Conservation (phyloP, 176 grass and related monocot genomes). For the Pharus latifolius region DNA sequence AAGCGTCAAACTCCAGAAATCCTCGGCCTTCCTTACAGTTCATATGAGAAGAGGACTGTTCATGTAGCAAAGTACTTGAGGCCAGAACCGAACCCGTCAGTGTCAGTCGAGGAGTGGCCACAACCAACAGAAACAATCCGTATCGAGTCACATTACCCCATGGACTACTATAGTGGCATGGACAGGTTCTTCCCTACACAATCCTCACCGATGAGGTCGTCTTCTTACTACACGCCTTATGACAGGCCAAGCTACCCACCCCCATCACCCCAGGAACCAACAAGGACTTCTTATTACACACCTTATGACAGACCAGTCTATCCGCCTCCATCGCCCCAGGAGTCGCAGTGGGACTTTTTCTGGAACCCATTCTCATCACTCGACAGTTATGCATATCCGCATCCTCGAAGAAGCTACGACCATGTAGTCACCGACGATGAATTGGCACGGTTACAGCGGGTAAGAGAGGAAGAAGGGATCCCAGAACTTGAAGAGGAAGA, state of each 20-base stretch:
- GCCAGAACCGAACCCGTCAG: slow-evolving; percentile 60
- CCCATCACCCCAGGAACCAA: slow-evolving; percentile 45
- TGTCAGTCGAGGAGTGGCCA: slow-evolving; percentile 67
- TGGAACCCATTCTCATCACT: slow-evolving; percentile 85
- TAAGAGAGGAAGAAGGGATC: slow-evolving; percentile 96
- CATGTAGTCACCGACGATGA: slow-evolving; percentile 71
- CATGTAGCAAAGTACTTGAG: slow-evolving; percentile 65
- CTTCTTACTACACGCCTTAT: slow-evolving; percentile 43
- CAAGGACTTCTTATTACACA: slow-evolving; percentile 42
- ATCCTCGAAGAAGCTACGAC: slow-evolving; percentile 41
- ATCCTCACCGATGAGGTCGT: slow-evolving; percentile 22
- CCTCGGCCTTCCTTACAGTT: slow-evolving; percentile 42
- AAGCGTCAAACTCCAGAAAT: slow-evolving; percentile 56
- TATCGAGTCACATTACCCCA: slow-evolving; percentile 62
- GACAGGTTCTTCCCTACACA: slow-evolving; percentile 27
- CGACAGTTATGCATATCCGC: slow-evolving; percentile 53
- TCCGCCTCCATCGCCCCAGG: slow-evolving; percentile 52
- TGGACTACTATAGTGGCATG: slow-evolving; percentile 26
- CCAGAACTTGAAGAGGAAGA: slow-evolving; percentile 94
- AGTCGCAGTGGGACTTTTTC: slow-evolving; percentile 78
- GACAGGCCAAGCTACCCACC: slow-evolving; percentile 39
- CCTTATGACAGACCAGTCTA: slow-evolving; percentile 47
- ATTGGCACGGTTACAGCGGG: slow-evolving; percentile 58
- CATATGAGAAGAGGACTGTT: slow-evolving; percentile 55
- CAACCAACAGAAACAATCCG: slow-evolving; percentile 44